Evolutionary conservation across 2,329 filamentous ascomycete genomes (phyloP).

Genomic region (Fusarium agapanthi): DNA sequence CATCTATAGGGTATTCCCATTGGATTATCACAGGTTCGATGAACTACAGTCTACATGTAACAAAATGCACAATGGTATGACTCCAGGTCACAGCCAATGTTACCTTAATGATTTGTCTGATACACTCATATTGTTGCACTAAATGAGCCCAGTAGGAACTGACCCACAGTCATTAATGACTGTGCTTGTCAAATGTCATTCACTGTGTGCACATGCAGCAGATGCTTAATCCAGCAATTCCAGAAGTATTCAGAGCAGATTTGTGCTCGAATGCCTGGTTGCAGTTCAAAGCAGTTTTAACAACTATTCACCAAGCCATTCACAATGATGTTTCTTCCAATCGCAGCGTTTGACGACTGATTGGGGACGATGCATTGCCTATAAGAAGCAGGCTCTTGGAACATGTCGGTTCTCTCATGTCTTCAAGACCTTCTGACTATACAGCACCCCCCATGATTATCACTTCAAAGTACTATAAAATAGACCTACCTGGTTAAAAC

Average conservation of each 20-base stretch:
- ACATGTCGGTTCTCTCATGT: neutral
- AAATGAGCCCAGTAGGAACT: no score
- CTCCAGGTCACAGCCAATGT: neutral
- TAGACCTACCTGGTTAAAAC: accelerated
- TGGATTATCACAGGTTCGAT: no score
- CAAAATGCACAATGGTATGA: neutral
- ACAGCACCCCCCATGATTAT: neutral
- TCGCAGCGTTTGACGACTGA: neutral
- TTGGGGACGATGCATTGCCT: neutral
- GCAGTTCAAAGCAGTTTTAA: neutral
- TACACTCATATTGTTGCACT: neutral
- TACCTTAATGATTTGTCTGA: neutral
- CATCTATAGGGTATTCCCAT: neutral
- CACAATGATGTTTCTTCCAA: neutral
- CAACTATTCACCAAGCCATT: neutral
- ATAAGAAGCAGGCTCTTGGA: neutral
- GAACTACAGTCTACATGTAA: neutral
- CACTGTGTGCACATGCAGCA: accelerated
- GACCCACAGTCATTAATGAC: accelerated
- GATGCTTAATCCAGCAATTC: accelerated
- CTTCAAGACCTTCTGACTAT: neutral
- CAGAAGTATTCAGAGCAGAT: neutral
- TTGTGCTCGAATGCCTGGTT: neutral
- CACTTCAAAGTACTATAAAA: neutral
- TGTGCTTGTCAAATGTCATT: no score